Evolutionary conservation across 148 eudicot species (phyloP), one percentile per base, ranked within the genome.

Genomic region (Linanthus parryae): DNA sequence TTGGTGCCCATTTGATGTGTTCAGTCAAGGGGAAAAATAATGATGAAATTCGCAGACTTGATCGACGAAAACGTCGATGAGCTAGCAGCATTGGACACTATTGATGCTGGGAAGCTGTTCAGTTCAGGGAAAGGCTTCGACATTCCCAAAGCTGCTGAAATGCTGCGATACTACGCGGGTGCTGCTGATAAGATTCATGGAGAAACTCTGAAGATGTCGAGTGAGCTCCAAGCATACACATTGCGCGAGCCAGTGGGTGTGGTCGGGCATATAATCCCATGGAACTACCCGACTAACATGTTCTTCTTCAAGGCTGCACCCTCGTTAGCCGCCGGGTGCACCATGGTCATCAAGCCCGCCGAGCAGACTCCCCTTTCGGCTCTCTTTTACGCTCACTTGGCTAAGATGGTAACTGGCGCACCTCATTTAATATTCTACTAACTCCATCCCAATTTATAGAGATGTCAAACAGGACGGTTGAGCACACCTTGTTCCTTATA

Each of bases 141-240:
- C 44, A 71, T 89, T 21, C 95, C 97, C 0, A 44, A 6, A 0
- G 88, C 54, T 11, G 74, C 76, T 17, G 64, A 44, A 0, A 14
- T 39, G 14, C 18, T 89, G 6, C 68, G 88, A 26, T 89, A 85
- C 75, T 80, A 61, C 38, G 91, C 88, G 5, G 97, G 97, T 1
- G 94, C 86, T 53, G 97, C 97, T 0, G 97, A 91, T 59, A 91
- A 91, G 58, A 83, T 91, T 44, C 97, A 81, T 22, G 97, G 97
- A 0, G 68, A 64, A 23, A 91, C 97, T 0, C 45, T 89, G 22
- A 89, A 89, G 55, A 72, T 91, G 89, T 68, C 82, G 5, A 62
- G 78, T 9, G 80, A 72, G 14, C 15, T 81, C 19, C 97, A 91
- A 23, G 94, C 67, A 18, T 82, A 88, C 73, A 84, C 94, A 4